Base-by-base conservation (phyloP, 257 asterid species). In the Ocimum tenuiflorum region DNA sequence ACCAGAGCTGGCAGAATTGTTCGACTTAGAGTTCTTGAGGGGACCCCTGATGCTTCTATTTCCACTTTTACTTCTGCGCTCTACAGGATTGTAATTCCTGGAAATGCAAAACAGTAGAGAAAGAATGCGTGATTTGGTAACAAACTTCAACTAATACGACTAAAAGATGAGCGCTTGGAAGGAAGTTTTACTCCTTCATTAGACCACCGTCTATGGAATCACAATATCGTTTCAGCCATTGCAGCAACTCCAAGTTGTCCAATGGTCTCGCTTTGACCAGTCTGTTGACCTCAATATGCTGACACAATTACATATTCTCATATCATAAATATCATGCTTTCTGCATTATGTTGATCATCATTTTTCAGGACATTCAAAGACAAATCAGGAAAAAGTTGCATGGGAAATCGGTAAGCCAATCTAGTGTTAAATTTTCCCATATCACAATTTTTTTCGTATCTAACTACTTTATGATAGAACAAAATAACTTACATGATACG, bases 221-320 rank as follows among this genome's bases (percentile, higher is more conserved):
- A n/a, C n/a, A n/a, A n/a, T n/a, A n/a, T n/a, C 91, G 95, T 75
- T 91, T 91, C 77, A 91, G 79, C 98, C 98, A 91, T 75, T 91
- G 98, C 51, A 91, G 78, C 50, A 91, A 91, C 82, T 91, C 98
- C 86, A 91, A 77, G 81, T 91, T 91, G 82, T 91, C 98, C 78
- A 91, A 71, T 29, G 98, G 87, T 72, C 98, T 81, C n/a, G 80
- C 95, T 70, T 91, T 91, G 39, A 91, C 91, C 66, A 91, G 92
- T 74, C 82, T 85, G 81, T 80, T 87, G 55, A 91, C 98, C 79
- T 91, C 98, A 76, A 91, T 85, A 72, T 91, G 98, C 98, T 91
- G 91, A 68, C 47, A 73, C 60, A 56, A 46, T 69, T 62, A 4
- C 8, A 53, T 42, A 42, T 67, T 55, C 31, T 18, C 39, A n/a